Base-by-base conservation (phyloP, 2,329 filamentous ascomycete species). In the Xylaria sp. region DNA sequence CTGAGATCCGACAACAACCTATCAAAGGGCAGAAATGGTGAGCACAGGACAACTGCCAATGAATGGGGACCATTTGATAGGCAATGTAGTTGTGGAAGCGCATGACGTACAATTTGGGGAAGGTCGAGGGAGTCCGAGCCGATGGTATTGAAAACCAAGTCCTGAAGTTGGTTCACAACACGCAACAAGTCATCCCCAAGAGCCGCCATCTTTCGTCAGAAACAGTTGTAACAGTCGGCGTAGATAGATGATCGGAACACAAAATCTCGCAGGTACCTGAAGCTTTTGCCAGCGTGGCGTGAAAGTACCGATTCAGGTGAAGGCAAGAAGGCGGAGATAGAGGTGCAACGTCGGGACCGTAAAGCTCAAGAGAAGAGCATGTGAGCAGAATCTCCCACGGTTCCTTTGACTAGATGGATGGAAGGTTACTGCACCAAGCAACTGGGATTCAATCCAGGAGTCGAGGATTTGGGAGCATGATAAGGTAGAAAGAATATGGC, bases 61-160 rank as follows among this genome's bases (percentile, higher is more conserved):
- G 39, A 25, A 39, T 28, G 20, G 46, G 49, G 28, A 36, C 33
- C 51, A 54, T 39, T 18, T 57, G 48, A 48, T 36, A 36, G 36
- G 46, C 43, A 20, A 57, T 18, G 62, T 36, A 71, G 74, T 65
- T 71, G 62, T 48, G 56, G 55, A 58, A 67, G 71, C 62, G 66
- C 62, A 66, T 70, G 67, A 85, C 90, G 79, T 90, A 98, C 96
- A 87, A 99, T 99, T 84, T 99, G 96, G 68, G 96, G 96, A 67
- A 99, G 86, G 83, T 99, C 96, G 70, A 99, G 88, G 62, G 95
- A 98, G 82, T 99, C 96, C 85, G 94, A 98, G 83, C 96, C 96
- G 82, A 99, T 99, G 75, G 96, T 99, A 85, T 99, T 99, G 86
- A 99, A 99, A 79, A 99, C 96, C 79, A 99, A 85, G 83, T 98